A percentile compares a stretch with the other conserved stretches of the same genome.
Evolutionary conservation across 2,329 filamentous ascomycete genomes (phyloP).

Genomic region (Coniochaeta pulveracea): DNA sequence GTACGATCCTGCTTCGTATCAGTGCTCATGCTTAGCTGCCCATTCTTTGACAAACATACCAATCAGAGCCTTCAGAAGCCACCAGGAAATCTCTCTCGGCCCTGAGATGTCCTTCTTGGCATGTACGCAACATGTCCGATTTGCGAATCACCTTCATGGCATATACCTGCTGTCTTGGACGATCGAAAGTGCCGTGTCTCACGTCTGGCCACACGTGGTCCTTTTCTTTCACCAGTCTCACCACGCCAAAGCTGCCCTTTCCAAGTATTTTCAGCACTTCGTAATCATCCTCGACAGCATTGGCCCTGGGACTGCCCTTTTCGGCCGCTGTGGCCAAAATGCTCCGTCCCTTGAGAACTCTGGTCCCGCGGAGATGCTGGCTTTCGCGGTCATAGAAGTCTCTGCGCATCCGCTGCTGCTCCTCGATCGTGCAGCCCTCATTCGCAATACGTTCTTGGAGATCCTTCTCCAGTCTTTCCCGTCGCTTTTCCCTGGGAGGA

Average conservation of each 20-base stretch:
- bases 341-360: constrained; percentile 56
- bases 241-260: constrained; percentile 90
- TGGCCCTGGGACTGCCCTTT: constrained; percentile 33
- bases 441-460: constrained; percentile 37
- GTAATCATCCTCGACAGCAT: constrained; percentile 43
- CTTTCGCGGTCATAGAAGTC: constrained; percentile 59
- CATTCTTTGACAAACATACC: constrained; percentile 41
- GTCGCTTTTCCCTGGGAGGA: constrained; percentile 49
- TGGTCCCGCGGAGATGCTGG: constrained; percentile 61
- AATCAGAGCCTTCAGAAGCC: constrained; percentile 74
- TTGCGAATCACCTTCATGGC: constrained; percentile 98
- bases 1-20: constrained; percentile 55
- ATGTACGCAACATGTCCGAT: constrained; percentile 79
- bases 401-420: constrained; percentile 40
- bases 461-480: constrained; percentile 49
- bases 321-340: constrained; percentile 24
- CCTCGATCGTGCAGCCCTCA: constrained; percentile 35
- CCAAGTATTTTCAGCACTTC: constrained; percentile 74
- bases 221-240: constrained; percentile 70
- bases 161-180: constrained; percentile 50
- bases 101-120: constrained; percentile 83
- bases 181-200: constrained; percentile 5
- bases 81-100: constrained; percentile 90
- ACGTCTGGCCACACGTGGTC: constrained; percentile 4
- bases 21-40: too few species aligned